A percentile compares a stretch with the other conserved stretches of the same genome.
Conservation (phyloP, 1,139 yeast genomes). For the Pichia cactophila region DNA sequence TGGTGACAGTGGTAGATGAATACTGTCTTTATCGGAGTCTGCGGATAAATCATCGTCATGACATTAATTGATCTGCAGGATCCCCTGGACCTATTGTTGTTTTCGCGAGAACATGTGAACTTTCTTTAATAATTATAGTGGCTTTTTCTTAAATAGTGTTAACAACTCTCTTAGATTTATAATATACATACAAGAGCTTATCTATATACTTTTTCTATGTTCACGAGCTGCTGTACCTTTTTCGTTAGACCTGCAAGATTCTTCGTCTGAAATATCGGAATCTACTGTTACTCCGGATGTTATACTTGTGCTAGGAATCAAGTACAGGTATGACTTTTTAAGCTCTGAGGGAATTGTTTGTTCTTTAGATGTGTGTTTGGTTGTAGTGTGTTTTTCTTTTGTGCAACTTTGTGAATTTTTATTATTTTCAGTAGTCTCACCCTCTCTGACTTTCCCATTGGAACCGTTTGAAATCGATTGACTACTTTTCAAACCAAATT, state of each 20-base stretch:
- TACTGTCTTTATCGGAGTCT: not conserved
- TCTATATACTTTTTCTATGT: not conserved
- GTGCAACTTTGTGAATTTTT: not conserved
- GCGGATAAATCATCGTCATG: not conserved
- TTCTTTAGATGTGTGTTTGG: not conserved
- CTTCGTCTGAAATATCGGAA: not conserved
- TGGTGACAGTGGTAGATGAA: not conserved
- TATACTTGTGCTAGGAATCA: not conserved
- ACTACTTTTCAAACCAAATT: constrained; percentile 4
- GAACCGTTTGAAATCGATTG: not conserved
- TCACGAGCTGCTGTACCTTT: not conserved
- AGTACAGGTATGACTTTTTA: not conserved
- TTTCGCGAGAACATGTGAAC: no score
- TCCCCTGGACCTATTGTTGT: no score
- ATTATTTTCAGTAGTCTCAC: not conserved
- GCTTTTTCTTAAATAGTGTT: no score
- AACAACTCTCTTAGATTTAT: no score
- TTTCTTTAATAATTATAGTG: no score
- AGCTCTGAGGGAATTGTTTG: not conserved
- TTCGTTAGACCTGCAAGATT: not conserved
- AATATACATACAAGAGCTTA: no score
- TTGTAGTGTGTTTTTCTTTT: not conserved
- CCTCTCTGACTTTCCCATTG: not conserved
- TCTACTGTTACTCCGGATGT: not conserved
- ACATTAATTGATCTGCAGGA: no score